Conservation (phyloP, 371 early-diverging fungal genomes). For the Choanephora cucurbitarum region DNA sequence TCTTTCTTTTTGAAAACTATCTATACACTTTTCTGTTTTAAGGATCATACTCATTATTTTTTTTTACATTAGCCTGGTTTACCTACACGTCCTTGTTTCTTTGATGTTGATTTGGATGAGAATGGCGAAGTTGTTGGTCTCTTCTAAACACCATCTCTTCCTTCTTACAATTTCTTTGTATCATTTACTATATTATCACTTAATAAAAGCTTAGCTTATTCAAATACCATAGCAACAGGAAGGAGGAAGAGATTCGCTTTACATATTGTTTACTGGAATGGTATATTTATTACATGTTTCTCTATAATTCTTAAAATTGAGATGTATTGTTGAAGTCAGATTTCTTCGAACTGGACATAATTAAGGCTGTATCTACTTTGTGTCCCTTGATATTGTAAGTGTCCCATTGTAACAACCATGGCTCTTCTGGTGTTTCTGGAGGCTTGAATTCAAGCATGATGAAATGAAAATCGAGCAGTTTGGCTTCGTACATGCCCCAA, state of each 20-base stretch:
- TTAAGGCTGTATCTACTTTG: slow-evolving; percentile 27
- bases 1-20: too few relatives aligned
- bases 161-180: not conserved
- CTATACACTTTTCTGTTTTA: too few relatives aligned
- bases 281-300: too few relatives aligned
- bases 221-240: too few relatives aligned
- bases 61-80: slow-evolving; percentile 79
- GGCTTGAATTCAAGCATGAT: slow-evolving; percentile 55
- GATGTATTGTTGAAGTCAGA: not conserved
- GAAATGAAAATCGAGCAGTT: slow-evolving; percentile 57
- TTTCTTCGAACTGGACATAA: slow-evolving; percentile 13
- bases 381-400: slow-evolving; percentile 36
- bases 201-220: too few relatives aligned
- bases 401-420: slow-evolving; percentile 46
- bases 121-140: slow-evolving; percentile 84
- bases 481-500: slow-evolving; percentile 64
- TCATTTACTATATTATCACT: not conserved
- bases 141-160: slow-evolving; percentile 58
- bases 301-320: too few relatives aligned
- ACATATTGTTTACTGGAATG: too few relatives aligned
- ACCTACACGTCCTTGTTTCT: slow-evolving; percentile 97
- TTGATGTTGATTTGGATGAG: slow-evolving; percentile 94
- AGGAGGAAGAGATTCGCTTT: too few relatives aligned
- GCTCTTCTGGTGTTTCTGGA: slow-evolving; percentile 4
- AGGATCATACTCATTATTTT: not conserved